A percentile compares a stretch with the other conserved stretches of the same genome.
Evolutionary conservation across 2,329 filamentous ascomycete species (phyloP).

Genomic region (Graphilbum sp.): DNA sequence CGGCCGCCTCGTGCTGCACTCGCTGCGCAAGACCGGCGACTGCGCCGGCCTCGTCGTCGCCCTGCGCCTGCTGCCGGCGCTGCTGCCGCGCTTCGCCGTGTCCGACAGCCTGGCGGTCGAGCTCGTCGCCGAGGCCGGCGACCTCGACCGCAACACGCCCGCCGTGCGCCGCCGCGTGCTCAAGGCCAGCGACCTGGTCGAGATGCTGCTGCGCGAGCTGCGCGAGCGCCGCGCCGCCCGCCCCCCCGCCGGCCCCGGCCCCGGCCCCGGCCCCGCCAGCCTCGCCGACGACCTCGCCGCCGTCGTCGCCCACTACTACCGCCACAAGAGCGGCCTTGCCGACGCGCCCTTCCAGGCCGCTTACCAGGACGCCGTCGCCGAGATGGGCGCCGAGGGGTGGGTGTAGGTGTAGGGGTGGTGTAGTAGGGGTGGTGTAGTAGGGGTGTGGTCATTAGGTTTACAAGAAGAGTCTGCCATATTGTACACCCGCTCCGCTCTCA

Average conservation of each 20-base stretch:
- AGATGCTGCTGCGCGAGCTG: conserved; percentile 10
- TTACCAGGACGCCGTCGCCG: conserved; percentile 11
- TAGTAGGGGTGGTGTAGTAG: too few relatives aligned
- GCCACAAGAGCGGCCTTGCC: conserved; percentile 5
- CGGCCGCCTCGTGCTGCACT: conserved; percentile 17
- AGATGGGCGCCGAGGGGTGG: conserved; percentile 13
- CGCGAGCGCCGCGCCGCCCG: not conserved
- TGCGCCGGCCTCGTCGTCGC: conserved; percentile 31
- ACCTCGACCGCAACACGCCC: conserved; percentile 10
- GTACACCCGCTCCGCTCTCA: conserved; percentile 12
- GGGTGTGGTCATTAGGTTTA: too few relatives aligned
- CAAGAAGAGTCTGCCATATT: too few relatives aligned
- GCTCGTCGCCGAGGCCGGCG: conserved; percentile 14
- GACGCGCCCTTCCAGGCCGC: conserved; percentile 9
- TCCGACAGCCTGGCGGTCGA: conserved; percentile 17
- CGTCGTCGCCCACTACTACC: conserved; percentile 12
- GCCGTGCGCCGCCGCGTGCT: conserved; percentile 13
- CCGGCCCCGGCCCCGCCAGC: too few relatives aligned
- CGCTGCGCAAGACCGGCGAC: conserved; percentile 26
- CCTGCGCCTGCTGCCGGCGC: conserved; percentile 14
- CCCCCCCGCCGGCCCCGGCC: too few relatives aligned
- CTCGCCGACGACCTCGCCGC: conserved; percentile 12
- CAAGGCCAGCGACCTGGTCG: conserved; percentile 13
- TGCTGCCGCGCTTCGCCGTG: conserved; percentile 14
- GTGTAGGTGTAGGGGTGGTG: not conserved